phyloP scores from a whole-genome alignment of 257 asterid genomes.

The Fraxinus excelsior region DNA sequence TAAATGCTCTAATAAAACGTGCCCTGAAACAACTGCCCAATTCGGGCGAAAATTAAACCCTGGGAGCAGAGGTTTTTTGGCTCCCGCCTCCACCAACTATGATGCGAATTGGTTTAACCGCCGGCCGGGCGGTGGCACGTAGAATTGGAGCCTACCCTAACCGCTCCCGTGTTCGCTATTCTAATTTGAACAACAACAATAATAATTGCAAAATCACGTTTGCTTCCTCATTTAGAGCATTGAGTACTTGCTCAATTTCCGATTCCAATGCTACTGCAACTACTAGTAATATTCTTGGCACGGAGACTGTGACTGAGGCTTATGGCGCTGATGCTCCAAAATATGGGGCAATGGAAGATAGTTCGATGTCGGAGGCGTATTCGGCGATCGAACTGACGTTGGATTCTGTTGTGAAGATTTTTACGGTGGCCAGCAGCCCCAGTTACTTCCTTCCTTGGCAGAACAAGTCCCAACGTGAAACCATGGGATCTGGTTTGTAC shows the following conservation, averaged over 20 bases:
- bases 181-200: slow-evolving; percentile 10
- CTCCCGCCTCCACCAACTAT: slow-evolving; percentile 35
- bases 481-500: slow-evolving; percentile 85
- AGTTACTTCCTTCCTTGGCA: slow-evolving; percentile 93
- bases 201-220: not conserved
- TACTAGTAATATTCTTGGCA: slow-evolving; percentile 18
- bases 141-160: slow-evolving; percentile 24
- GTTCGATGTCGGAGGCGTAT: slow-evolving; percentile 51
- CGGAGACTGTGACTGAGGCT: slow-evolving; percentile 29
- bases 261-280: slow-evolving; percentile 15
- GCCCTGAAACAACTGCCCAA: not conserved
- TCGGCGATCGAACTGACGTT: slow-evolving; percentile 80
- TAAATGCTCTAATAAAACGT: too few species aligned
- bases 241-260: slow-evolving; percentile 40
- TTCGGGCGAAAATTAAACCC: slow-evolving; percentile 27
- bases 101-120: slow-evolving; percentile 39
- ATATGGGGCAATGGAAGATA: slow-evolving; percentile 27
- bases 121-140: slow-evolving; percentile 41
- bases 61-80: slow-evolving; percentile 41
- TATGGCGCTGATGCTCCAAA: slow-evolving; percentile 17
- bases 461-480: slow-evolving; percentile 92
- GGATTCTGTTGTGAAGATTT: slow-evolving; percentile 93
- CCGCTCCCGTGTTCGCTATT: slow-evolving; percentile 11
- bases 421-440: slow-evolving; percentile 90
- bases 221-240: slow-evolving; percentile 18